Evolutionary conservation across 1,284 basidiomycete species (phyloP), one percentile per base, ranked within the genome.

Genomic region (Takashimella koratensis): DNA sequence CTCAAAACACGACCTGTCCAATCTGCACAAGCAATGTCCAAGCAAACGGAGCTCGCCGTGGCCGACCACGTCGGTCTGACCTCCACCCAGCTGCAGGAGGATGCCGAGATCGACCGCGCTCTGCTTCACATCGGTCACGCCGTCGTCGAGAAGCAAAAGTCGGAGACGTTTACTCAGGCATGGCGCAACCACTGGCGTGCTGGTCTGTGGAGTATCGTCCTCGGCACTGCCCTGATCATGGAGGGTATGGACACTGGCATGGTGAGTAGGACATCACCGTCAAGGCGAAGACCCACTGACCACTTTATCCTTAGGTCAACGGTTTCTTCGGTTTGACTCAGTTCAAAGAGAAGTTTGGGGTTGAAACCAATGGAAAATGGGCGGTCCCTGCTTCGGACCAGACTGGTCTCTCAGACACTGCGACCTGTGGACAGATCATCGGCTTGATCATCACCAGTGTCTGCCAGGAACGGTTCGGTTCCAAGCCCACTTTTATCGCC

Each of bases 161-260:
- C 6, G 12, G 47, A 51, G 45, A n/a, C 52, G 0, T 50, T 62
- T 27, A 24, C 47, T n/a, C 13, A 48, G 11, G 54, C 58, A 8
- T 52, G 56, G 47, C 13, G 22, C 12, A 47, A 53, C 46, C 30
- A 8, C 48, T 36, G 30, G 30, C 30, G 30, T 8, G 30, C 30
- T 36, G 30, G 30, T 36, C 30, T 36, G 25, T 77, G 68, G 70
- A 70, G 67, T 48, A 55, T 75, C 26, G 49, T 74, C 46, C 60
- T 76, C 45, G 68, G 62, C n/a, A 63, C 66, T 8, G 68, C 71
- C 51, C 67, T 75, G 52, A 63, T 74, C 59, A 76, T 77, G 76
- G 75, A 76, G 52, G 74, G 58, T n/a, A 53, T 54, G 45, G 61
- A 65, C 51, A 65, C 62, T 16, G 56, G 64, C 46, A 24, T 56